Conservation (phyloP, 106 monocot species). For the Vanilla planifolia region DNA sequence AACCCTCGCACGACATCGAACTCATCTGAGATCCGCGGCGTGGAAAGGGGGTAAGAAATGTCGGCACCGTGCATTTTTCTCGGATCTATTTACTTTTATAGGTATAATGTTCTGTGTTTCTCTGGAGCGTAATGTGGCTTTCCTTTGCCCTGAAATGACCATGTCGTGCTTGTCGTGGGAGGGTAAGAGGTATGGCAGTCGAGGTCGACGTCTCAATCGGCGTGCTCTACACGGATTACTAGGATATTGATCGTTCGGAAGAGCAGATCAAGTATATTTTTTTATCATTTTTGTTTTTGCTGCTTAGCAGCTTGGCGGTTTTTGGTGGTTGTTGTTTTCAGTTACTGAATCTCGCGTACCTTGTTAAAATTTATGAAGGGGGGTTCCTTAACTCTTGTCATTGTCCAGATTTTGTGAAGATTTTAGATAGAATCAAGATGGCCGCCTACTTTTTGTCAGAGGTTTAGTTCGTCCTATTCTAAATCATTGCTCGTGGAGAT, state of each 20-base stretch:
- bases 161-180: background rate
- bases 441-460: too few species aligned
- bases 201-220: background rate
- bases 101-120: background rate
- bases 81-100: background rate
- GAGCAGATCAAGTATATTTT: slow-evolving; percentile 2
- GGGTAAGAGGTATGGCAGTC: background rate
- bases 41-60: background rate
- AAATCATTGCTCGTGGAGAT: too few species aligned
- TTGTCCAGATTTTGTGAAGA: too few species aligned
- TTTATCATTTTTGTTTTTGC: background rate
- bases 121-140: background rate
- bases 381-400: too few species aligned
- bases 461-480: too few species aligned
- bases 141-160: background rate
- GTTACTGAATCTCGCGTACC: background rate
- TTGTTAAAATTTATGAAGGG: background rate
- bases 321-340: background rate
- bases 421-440: too few species aligned
- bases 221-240: background rate
- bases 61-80: background rate
- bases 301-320: too few species aligned
- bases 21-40: slow-evolving; percentile 3
- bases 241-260: background rate
- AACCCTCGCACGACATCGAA: slow-evolving; percentile 1